Conservation (phyloP, 305 asterid genomes). For the Petunia hybrid region DNA sequence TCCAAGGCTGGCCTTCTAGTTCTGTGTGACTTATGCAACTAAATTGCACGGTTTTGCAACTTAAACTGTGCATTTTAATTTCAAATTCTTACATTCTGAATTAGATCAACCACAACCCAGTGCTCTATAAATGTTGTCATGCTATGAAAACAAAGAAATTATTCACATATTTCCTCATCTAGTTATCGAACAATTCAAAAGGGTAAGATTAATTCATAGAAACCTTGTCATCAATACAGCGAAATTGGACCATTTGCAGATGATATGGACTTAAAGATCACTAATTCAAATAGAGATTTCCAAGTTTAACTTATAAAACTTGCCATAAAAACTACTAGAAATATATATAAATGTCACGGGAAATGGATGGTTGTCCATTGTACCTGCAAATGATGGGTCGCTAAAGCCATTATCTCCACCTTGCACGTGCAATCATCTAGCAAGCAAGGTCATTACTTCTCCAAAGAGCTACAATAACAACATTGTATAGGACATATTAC, state of each 20-base stretch:
- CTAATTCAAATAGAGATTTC: background rate
- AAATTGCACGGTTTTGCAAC: slow-evolving; percentile 15
- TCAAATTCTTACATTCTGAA: background rate
- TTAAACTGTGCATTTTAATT: background rate
- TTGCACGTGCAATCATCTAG: slow-evolving; percentile 38
- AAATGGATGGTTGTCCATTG: slow-evolving; percentile 14
- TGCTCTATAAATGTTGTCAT: background rate
- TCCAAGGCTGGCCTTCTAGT: no score
- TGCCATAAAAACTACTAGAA: background rate
- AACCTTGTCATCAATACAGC: background rate
- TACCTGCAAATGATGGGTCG: slow-evolving; percentile 65
- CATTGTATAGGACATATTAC: slow-evolving; percentile 1
- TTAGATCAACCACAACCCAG: slow-evolving; percentile 3
- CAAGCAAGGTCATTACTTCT: slow-evolving; percentile 39
- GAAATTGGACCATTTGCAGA: slow-evolving; percentile 2
- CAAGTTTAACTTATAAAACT: slow-evolving; percentile 27
- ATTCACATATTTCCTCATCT: slow-evolving; percentile 9
- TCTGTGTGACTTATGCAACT: slow-evolving; percentile 5
- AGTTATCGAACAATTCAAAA: background rate
- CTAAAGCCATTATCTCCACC: slow-evolving; percentile 60
- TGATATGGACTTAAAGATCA: background rate
- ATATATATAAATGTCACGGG: background rate
- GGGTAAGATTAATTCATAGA: background rate
- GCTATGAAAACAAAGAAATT: background rate
- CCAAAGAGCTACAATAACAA: slow-evolving; percentile 30